These are phyloP conservation scores for Quercus ilex DNA, from an alignment of 306 rosid species.

Conservation along the genomic window DNA sequence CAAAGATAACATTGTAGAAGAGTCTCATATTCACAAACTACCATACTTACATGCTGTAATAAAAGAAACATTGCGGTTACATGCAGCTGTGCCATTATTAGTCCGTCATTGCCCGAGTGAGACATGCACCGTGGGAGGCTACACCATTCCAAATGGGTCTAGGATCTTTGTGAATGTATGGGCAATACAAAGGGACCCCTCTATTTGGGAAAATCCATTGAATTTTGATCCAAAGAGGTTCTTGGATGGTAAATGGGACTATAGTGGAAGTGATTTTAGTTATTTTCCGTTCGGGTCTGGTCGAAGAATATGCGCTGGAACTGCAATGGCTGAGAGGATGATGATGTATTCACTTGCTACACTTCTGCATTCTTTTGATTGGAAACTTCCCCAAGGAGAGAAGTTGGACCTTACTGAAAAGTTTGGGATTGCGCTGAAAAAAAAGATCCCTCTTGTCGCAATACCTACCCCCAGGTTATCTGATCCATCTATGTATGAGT, in stretches of 20 bases:
- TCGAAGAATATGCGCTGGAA: conserved; percentile 68
- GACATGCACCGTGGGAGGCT: conserved; percentile 49
- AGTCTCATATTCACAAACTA: too few relatives aligned
- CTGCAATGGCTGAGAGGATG: conserved; percentile 54
- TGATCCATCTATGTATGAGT: background rate
- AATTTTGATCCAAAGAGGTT: conserved; percentile 64
- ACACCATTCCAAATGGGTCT: conserved; percentile 56
- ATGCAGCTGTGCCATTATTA: too few relatives aligned
- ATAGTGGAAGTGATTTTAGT: conserved; percentile 50
- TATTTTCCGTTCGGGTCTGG: conserved; percentile 81
- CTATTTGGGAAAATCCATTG: conserved; percentile 56
- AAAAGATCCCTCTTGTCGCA: conserved; percentile 48
- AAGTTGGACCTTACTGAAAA: conserved; percentile 24
- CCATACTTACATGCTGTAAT: too few relatives aligned
- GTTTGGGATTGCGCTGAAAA: conserved; percentile 33
- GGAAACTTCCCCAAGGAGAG: conserved; percentile 46
- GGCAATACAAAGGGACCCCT: conserved; percentile 77
- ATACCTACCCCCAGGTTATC: conserved; percentile 54
- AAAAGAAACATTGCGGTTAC: too few relatives aligned
- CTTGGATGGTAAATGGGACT: conserved; percentile 46
- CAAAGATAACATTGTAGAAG: conserved; percentile 30
- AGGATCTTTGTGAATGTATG: conserved; percentile 60
- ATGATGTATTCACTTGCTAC: conserved; percentile 58
- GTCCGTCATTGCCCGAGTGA: conserved; percentile 63
- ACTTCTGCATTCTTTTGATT: conserved; percentile 61